Evolutionary conservation across 441 rosid genomes (phyloP).

Genomic region (Aquilaria agallochum): DNA sequence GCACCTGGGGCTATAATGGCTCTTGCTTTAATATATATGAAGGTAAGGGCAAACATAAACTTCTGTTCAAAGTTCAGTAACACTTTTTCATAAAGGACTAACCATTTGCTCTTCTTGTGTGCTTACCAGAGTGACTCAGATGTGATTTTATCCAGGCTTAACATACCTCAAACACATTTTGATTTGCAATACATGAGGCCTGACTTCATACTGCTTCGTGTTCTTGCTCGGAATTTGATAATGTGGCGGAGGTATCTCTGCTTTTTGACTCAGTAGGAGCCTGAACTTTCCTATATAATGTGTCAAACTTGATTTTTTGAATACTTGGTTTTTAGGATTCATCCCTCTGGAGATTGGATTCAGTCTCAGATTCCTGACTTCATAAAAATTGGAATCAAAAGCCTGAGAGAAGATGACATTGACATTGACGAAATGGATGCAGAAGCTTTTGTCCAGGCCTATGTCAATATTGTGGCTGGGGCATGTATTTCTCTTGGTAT

Average conservation of each 20-base stretch:
- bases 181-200: constrained; percentile 94
- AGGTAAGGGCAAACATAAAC: constrained; percentile 40
- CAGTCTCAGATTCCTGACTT: constrained; percentile 88
- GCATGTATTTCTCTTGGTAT: constrained; percentile 95
- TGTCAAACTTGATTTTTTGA: constrained; percentile 14
- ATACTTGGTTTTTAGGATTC: constrained; percentile 50
- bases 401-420: constrained; percentile 58
- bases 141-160: constrained; percentile 69
- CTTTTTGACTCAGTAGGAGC: too few relatives aligned
- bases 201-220: constrained; percentile 98
- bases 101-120: not conserved
- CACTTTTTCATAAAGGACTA: not conserved
- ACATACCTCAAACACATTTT: constrained; percentile 79
- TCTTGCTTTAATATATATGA: constrained; percentile 87
- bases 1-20: constrained; percentile 98
- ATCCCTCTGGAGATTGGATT: constrained; percentile 86
- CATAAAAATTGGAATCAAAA: constrained; percentile 57
- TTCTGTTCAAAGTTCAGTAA: not conserved
- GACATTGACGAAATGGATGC: constrained; percentile 81
- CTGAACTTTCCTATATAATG: constrained; percentile 1
- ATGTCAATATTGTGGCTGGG: constrained; percentile 89
- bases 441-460: constrained; percentile 88
- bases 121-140: constrained; percentile 81
- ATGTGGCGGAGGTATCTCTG: constrained; percentile 89
- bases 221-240: constrained; percentile 91